Evolutionary conservation across 768 basidiomycete species (phyloP), one percentile per base, ranked within the genome.

Genomic region (Rhodotorula toruloides): DNA sequence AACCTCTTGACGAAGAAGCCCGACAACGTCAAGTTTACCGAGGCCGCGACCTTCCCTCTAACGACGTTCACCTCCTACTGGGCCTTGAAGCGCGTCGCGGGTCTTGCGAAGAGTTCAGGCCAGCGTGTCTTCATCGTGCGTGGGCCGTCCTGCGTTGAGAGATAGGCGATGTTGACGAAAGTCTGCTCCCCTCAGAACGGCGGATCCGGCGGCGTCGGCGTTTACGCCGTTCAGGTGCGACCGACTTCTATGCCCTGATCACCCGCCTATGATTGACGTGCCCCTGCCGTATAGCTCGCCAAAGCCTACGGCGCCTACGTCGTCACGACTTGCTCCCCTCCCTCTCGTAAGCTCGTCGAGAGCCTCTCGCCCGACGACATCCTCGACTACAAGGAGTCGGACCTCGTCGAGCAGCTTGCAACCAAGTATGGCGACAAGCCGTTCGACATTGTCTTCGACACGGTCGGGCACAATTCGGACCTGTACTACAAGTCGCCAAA

Each of bases 21-120:
- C 1, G 40, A 76, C 4, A 81, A 80, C 61, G 63, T 88, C 54
- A 78, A 81, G 4, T 81, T 83, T 31, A 79, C 80, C 1, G 79
- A 88, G 74, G 87, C 86, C 0, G 81, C 87, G 2, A 85, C 85
- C 0, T 74, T 90, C 11, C 77, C 83, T 0, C 73, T 87, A n/a
- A 82, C 83, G 2, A 84, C 79, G 4, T 67, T 82, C 50, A 88
- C 88, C 0, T 84, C 86, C 0, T 81, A 84, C 63, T 81, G 79
- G 0, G 80, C 89, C 11, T 77, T 83, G 49, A 74, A 80, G 0
- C 74, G 79, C 1, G 82, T 19, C 14, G 61, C 58, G 19, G 44
- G 44, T 0, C 22, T 63, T 43, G 60, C 60, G 54, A 46, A 50
- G 53, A 58, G 58, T 12, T 42, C 17, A 0, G 63, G 56, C 0